Percentiles rank a stretch among this genome's conserved stretches.
Conservation (phyloP, 2,329 filamentous ascomycete genomes). For the Penicillium sp. region DNA sequence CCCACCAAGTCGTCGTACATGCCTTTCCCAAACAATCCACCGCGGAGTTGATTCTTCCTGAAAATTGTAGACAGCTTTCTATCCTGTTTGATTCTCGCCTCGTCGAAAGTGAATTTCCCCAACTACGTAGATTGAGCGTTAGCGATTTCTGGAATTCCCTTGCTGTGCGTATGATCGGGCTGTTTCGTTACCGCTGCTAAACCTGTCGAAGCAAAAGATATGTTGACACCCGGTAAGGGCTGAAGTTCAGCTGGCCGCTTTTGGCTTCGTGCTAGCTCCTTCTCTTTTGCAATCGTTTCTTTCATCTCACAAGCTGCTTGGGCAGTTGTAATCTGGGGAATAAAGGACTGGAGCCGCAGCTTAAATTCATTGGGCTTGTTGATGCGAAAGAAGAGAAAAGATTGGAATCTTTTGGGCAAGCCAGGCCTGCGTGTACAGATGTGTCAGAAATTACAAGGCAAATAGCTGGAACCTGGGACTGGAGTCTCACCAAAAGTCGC, state of each 20-base stretch:
- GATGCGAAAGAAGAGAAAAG: constrained; percentile 9
- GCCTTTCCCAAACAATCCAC: constrained; percentile 13
- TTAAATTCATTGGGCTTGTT: constrained; percentile 2
- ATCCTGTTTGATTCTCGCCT: not conserved
- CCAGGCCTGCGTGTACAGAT: constrained; percentile 5
- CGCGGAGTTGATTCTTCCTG: constrained; percentile 3
- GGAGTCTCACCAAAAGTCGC: constrained; percentile 10
- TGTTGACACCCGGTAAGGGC: constrained; percentile 5
- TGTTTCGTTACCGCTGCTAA: constrained; percentile 6
- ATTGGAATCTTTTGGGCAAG: constrained; percentile 10
- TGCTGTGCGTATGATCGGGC: too few species aligned
- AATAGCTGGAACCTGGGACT: too few species aligned
- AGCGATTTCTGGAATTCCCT: not conserved
- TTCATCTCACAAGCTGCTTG: not conserved
- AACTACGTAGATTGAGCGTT: not conserved
- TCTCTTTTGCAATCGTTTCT: constrained; percentile 1
- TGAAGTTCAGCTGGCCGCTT: not conserved
- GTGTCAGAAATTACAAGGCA: too few species aligned
- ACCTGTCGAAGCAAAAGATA: constrained; percentile 9
- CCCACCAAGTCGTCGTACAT: constrained; percentile 10
- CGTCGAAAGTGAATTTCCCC: not conserved
- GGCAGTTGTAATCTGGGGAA: constrained; percentile 1
- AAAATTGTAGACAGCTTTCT: not conserved
- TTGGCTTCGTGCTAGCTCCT: not conserved
- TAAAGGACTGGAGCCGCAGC: not conserved